These are phyloP conservation scores for Talaromyces liani DNA, from an alignment of 495 filamentous ascomycete genomes.

Conservation along the genomic window DNA sequence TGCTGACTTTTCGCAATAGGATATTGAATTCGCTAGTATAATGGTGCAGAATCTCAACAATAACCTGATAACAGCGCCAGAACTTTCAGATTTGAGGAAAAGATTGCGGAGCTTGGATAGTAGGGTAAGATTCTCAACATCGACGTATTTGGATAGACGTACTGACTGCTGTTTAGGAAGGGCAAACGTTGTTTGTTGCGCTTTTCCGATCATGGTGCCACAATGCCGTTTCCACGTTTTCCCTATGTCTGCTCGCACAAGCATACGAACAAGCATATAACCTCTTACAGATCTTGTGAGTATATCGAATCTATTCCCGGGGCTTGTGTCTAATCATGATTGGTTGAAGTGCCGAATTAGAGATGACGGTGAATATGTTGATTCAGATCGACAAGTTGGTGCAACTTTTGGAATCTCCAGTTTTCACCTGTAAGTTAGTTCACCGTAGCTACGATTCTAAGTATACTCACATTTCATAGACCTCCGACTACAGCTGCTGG, in stretches of 20 bases:
- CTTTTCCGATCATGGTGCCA: conserved; percentile 98
- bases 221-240: conserved; percentile 97
- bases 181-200: conserved; percentile 89
- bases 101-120: conserved; percentile 84
- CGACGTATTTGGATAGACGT: background rate
- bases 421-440: conserved; percentile 77
- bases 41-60: conserved; percentile 99
- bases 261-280: conserved; percentile 99
- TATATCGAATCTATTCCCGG: background rate
- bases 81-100: conserved; percentile 85
- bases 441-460: background rate
- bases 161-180: conserved; percentile 52
- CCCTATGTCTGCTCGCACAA: conserved; percentile 89
- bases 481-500: conserved; percentile 92
- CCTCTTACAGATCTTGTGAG: conserved; percentile 90
- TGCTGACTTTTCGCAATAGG: conserved; percentile 29
- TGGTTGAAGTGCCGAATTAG: conserved; percentile 74
- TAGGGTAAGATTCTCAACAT: conserved; percentile 40
- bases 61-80: conserved; percentile 94
- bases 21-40: conserved; percentile 96
- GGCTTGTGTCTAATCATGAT: conserved; percentile 27
- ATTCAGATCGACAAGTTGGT: conserved; percentile 99
- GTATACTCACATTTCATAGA: conserved; percentile 42
- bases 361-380: conserved; percentile 98
- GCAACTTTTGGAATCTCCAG: conserved; percentile 92